Evolutionary conservation across 306 rosid species (phyloP).

Genomic region (Cicer yamashitae): DNA sequence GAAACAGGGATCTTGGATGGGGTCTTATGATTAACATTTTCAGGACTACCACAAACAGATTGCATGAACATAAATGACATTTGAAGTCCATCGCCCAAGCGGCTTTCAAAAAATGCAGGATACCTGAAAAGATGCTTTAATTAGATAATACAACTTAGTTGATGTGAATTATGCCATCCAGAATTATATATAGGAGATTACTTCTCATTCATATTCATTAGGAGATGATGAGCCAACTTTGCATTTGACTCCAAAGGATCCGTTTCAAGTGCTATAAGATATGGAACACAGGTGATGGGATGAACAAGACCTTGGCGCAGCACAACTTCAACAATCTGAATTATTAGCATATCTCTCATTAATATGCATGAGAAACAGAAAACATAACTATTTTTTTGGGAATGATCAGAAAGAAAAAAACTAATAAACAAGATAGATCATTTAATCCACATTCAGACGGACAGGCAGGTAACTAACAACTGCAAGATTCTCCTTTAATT

Average conservation of each 20-base stretch:
- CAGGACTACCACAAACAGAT: constrained; percentile 60
- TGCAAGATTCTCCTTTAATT: constrained; percentile 13
- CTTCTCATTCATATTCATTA: constrained; percentile 98
- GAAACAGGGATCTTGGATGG: constrained; percentile 60
- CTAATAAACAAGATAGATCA: constrained; percentile 8
- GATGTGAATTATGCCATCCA: constrained; percentile 24
- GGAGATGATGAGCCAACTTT: constrained; percentile 92
- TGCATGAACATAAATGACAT: constrained; percentile 88
- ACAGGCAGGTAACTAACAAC: background rate
- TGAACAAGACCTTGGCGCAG: constrained; percentile 99
- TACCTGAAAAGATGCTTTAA: constrained; percentile 71
- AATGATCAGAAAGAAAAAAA: constrained; percentile 6
- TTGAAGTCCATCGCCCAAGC: constrained; percentile 99
- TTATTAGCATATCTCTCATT: constrained; percentile 28
- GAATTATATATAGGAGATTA: constrained; percentile 48
- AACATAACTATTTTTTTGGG: constrained; percentile 12
- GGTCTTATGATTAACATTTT: constrained; percentile 53
- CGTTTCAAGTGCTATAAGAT: constrained; percentile 95
- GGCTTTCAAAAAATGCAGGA: constrained; percentile 96
- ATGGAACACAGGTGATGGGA: constrained; percentile 98
- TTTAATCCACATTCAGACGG: constrained; percentile 23
- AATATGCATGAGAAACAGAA: constrained; percentile 16
- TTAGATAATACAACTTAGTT: constrained; percentile 43
- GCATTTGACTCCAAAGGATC: constrained; percentile 86
- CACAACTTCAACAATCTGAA: constrained; percentile 95